Conservation (phyloP, 805 yeast species). For the Ogataea dorogensis region DNA sequence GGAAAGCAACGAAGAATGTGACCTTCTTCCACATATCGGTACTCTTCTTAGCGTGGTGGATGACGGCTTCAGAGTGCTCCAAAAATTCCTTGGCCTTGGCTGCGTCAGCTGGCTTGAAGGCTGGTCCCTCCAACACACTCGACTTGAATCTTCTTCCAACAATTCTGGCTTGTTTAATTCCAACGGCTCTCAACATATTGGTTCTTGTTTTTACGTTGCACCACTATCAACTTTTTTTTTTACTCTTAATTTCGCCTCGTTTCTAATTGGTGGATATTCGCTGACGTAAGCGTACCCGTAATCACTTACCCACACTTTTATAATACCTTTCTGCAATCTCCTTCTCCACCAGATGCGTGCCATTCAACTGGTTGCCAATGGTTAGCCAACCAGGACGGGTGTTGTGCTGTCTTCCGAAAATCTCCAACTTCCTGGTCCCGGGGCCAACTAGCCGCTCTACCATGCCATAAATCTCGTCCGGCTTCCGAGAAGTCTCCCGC, state of each 20-base stretch:
- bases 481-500: slow-evolving; percentile 86
- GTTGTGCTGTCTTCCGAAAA: slow-evolving; percentile 87
- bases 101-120: slow-evolving; percentile 49
- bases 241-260: slow-evolving; percentile 3
- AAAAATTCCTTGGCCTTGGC: slow-evolving; percentile 72
- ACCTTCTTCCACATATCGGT: slow-evolving; percentile 83
- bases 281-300: slow-evolving; percentile 1
- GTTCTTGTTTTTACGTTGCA: slow-evolving; percentile 9
- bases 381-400: slow-evolving; percentile 88
- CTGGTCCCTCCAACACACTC: slow-evolving; percentile 37
- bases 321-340: slow-evolving; percentile 41
- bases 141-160: slow-evolving; percentile 36
- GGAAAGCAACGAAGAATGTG: slow-evolving; percentile 75
- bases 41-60: slow-evolving; percentile 77
- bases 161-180: slow-evolving; percentile 30
- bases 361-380: slow-evolving; percentile 74
- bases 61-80: slow-evolving; percentile 58
- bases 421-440: slow-evolving; percentile 75
- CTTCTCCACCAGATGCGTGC: slow-evolving; percentile 54
- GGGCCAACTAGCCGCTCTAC: slow-evolving; percentile 82
- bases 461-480: slow-evolving; percentile 85
- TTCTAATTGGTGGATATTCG: slow-evolving; percentile 9
- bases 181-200: slow-evolving; percentile 45
- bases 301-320: slow-evolving; percentile 3
- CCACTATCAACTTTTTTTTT: slow-evolving; percentile 11